Evolutionary conservation across 164 flowering plant species (phyloP), one percentile per base, ranked within the genome.

Genomic region (Echeveria elegans): DNA sequence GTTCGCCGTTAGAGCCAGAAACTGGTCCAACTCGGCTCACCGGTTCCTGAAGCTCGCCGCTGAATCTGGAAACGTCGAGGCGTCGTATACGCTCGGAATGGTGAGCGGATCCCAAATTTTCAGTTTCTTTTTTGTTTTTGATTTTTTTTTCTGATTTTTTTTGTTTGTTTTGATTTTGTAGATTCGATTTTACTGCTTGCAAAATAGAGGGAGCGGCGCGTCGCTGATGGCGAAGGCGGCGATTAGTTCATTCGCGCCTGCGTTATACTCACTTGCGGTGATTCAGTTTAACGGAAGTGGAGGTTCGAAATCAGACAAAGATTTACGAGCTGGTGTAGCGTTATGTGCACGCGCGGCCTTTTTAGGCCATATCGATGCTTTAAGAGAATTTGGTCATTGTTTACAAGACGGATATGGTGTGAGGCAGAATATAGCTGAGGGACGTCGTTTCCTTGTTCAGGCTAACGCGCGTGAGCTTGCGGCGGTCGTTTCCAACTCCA

Each of bases 281-380:
- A 83, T 91, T 45, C 94, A 88, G 70, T 91, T 91, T 81, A 92
- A 90, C 79, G 95, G 97, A 40, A 86, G 95, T 70, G 87, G 94
- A 23, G 83, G 83, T 40, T 61, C 85, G 2, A 86, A 82, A 71
- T 73, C 43, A 66, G 85, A 79, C 71, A 87, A 83, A 70, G 88
- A 89, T 63, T 82, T 87, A 6, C 79, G 82, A 16, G 90, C 90
- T 53, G 96, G 90, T 2, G 89, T 86, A 1, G 66, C 66, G 5
- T 36, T 63, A 26, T 63, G 66, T 26, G 66, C 43, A 37, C 66
- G 66, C 66, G 66, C 66, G 16, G 66, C 66, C 15, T 63, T 63
- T 26, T 41, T 63, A 18, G 66, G 66, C 8, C 66, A 63, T 41
- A 26, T 63, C 29, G 66, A 63, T 41, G 66, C 66, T 12, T 14